Percentiles rank a stretch among this genome's conserved stretches.
phyloP scores from a whole-genome alignment of 1,139 yeast species.

The Yamadazyma sp. region DNA sequence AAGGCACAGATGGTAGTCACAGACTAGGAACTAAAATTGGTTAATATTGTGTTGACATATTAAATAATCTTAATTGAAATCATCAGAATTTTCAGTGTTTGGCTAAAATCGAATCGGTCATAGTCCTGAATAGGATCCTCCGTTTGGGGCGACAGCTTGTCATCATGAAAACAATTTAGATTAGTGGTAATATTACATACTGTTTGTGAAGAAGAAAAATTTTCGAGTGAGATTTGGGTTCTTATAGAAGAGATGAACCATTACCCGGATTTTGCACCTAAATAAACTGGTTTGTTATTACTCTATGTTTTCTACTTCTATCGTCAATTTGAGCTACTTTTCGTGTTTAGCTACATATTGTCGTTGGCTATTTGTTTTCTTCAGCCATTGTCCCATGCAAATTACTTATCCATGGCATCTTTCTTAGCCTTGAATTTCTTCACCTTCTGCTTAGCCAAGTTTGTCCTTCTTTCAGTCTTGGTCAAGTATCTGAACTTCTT shows the following conservation, averaged over 20 bases:
- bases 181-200: conserved; percentile 6
- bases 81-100: conserved; percentile 58
- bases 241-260: conserved; percentile 2
- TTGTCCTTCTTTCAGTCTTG: conserved; percentile 71
- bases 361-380: no score
- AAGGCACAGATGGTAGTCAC: neutral
- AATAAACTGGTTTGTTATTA: no score
- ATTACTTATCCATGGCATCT: conserved; percentile 5
- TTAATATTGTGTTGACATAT: conserved; percentile 12
- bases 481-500: conserved; percentile 87
- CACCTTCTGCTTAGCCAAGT: conserved; percentile 57
- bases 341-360: no score
- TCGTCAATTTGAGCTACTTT: no score
- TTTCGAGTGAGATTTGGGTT: conserved; percentile 1
- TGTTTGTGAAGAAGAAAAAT: conserved; percentile 2
- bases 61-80: conserved; percentile 4
- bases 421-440: conserved; percentile 21
- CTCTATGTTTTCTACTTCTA: neutral
- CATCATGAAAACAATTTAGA: conserved; percentile 30
- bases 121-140: conserved; percentile 58
- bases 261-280: conserved; percentile 7
- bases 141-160: conserved; percentile 59
- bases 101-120: conserved; percentile 57
- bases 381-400: no score
- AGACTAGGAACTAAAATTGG: conserved; percentile 5